Base-by-base conservation (phyloP, 805 yeast species). In the Blastobotrys parvus region DNA sequence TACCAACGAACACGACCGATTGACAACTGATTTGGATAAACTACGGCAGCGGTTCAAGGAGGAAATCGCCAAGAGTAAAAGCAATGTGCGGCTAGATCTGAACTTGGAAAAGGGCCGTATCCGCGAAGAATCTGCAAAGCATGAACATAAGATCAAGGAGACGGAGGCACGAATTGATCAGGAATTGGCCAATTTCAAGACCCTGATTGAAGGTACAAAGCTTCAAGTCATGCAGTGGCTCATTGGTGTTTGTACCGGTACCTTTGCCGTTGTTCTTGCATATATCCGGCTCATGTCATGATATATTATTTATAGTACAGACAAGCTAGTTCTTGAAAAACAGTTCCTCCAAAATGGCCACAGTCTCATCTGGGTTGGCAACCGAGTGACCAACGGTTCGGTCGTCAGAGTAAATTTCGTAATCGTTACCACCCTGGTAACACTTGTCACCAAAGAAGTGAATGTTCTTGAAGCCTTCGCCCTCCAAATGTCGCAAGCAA, bases 401-500 rank as follows among this genome's bases (percentile, higher is more conserved):
- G 43, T 71, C 66, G 66, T 92, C 99, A 58, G 64, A 72, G 74
- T 82, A 92, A 67, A 92, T 92, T 76, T 92, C 98, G 70, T 82
- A 92, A 72, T 92, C 99, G 70, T 92, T 92, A 71, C 99, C 98
- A 63, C 99, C 99, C 70, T 66, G 54, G 74, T 83, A 83, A 53
- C 95, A 76, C 77, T 92, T 92, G 77, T 92, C 99, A 70, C 99
- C 98, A 63, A 92, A 92, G 80, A 92, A 92, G 73, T 92, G 97
- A 59, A 92, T 87, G 57, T 78, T 75, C 60, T 79, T 74, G 72
- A 89, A 92, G 53, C 82, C 79, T 68, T 90, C 96, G 47, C 72
- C 67, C 59, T 70, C 86, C 57, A 92, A 89, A 69, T 90, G 98
- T 68, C 82, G 88, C 63, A 92, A 77, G 68, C 95, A 86, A 74